These are phyloP conservation scores for Lactifluus echinatus DNA, from an alignment of 768 basidiomycete genomes.

Conservation along the genomic window DNA sequence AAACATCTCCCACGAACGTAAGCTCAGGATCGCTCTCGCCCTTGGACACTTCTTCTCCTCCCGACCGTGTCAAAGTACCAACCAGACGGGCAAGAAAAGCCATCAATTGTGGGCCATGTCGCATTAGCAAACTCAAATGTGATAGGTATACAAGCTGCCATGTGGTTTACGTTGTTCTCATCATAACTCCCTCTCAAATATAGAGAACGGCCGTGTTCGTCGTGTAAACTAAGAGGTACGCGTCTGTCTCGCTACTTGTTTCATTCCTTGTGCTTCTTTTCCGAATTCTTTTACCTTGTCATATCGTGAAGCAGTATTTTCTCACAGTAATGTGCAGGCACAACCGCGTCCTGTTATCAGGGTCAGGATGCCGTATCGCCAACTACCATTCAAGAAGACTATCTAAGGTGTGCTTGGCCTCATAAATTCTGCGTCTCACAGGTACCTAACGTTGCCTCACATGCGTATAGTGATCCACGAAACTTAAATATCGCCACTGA, in stretches of 20 bases:
- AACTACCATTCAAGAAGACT: constrained; percentile 42
- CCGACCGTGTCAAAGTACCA: constrained; percentile 31
- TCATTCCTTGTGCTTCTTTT: neutral
- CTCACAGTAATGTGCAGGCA: constrained; percentile 42
- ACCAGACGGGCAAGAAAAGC: constrained; percentile 81
- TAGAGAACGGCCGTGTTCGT: constrained; percentile 84
- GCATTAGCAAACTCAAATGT: constrained; percentile 83
- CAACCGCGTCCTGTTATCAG: constrained; percentile 73
- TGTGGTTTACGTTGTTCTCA: constrained; percentile 3
- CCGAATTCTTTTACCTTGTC: neutral
- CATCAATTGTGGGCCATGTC: constrained; percentile 84
- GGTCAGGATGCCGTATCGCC: constrained; percentile 47
- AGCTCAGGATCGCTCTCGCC: constrained; percentile 4
- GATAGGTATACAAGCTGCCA: constrained; percentile 48
- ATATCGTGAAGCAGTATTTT: neutral
- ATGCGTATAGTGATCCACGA: constrained; percentile 25
- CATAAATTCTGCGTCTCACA: too few relatives aligned
- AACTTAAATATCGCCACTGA: constrained; percentile 54
- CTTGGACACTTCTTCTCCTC: neutral
- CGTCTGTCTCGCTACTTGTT: constrained; percentile 8
- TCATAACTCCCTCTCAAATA: neutral
- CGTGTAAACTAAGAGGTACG: constrained; percentile 74
- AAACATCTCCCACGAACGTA: neutral
- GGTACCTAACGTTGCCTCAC: too few relatives aligned
- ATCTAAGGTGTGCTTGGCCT: constrained; percentile 36